Evolutionary conservation across 495 filamentous ascomycete species (phyloP).

Genomic region (Penicillium canariense): DNA sequence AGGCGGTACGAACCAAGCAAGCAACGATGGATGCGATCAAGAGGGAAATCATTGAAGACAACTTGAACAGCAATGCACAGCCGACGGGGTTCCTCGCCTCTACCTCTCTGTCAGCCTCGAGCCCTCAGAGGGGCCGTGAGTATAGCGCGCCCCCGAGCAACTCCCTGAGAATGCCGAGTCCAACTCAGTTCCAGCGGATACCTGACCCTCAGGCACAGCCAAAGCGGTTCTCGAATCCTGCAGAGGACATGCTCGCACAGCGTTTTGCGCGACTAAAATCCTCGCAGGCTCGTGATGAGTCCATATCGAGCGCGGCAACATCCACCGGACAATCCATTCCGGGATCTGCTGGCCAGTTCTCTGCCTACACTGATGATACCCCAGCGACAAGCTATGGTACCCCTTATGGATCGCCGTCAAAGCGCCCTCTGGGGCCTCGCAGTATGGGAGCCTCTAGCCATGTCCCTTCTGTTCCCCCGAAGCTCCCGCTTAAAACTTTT

Average conservation of each 20-base stretch:
- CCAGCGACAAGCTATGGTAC: constrained; percentile 19
- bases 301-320: constrained; percentile 22
- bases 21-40: constrained; percentile 46
- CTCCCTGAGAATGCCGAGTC: constrained; percentile 43
- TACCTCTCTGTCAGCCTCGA: constrained; percentile 5
- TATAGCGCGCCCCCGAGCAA: constrained; percentile 17
- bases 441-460: constrained; percentile 17
- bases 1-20: constrained; percentile 49
- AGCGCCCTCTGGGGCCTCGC: constrained; percentile 52
- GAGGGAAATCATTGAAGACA: constrained; percentile 44
- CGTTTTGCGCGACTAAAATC: constrained; percentile 45
- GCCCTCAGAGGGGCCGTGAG: constrained; percentile 25
- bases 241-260: constrained; percentile 43
- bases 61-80: constrained; percentile 34
- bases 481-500: constrained; percentile 54
- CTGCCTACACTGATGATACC: constrained; percentile 27
- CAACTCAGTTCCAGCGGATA: constrained; percentile 37
- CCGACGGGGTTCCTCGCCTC: constrained; percentile 22
- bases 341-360: constrained; percentile 29
- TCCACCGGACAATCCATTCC: constrained; percentile 27
- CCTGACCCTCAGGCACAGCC: constrained; percentile 17
- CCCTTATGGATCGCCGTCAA: constrained; percentile 25
- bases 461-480: constrained; percentile 43
- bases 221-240: constrained; percentile 27
- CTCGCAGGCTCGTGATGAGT: constrained; percentile 28